phyloP scores from a whole-genome alignment of 2,329 filamentous ascomycete genomes.

The Trematosphaeria pertusa region DNA sequence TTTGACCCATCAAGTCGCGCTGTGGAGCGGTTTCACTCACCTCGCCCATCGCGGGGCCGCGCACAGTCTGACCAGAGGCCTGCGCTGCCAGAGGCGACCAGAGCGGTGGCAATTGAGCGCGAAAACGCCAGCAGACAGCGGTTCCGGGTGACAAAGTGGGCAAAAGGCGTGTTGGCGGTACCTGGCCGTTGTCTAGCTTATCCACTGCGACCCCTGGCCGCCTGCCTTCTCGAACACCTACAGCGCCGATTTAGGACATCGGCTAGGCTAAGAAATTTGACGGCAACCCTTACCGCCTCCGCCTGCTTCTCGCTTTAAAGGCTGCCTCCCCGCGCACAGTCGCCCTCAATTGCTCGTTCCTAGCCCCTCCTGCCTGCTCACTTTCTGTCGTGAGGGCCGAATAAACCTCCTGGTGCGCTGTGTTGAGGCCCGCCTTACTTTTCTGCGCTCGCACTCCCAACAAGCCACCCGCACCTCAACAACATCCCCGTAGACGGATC shows the following conservation, averaged over 20 bases:
- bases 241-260: conserved; percentile 4
- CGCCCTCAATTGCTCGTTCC: conserved; percentile 1
- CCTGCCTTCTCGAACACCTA: conserved; percentile 8
- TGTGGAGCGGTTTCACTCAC: too few relatives aligned
- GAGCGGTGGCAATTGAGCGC: conserved; percentile 11
- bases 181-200: conserved; percentile 5
- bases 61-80: neutral
- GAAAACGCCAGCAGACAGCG: neutral
- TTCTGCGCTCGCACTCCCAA: conserved; percentile 3
- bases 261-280: conserved; percentile 6
- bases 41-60: neutral
- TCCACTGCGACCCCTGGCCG: conserved; percentile 3
- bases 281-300: conserved; percentile 12
- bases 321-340: conserved; percentile 3
- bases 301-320: conserved; percentile 11
- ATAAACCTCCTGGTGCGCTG: neutral
- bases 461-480: conserved; percentile 13
- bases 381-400: neutral
- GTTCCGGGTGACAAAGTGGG: neutral
- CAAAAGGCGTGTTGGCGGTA: neutral
- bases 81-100: neutral
- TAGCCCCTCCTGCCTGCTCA: neutral
- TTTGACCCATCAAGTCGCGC: conserved; percentile 4
- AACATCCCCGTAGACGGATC: neutral
- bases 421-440: conserved; percentile 1